Evolutionary conservation across 129 eudicot species (phyloP).

Genomic region (Flaveria robusta): DNA sequence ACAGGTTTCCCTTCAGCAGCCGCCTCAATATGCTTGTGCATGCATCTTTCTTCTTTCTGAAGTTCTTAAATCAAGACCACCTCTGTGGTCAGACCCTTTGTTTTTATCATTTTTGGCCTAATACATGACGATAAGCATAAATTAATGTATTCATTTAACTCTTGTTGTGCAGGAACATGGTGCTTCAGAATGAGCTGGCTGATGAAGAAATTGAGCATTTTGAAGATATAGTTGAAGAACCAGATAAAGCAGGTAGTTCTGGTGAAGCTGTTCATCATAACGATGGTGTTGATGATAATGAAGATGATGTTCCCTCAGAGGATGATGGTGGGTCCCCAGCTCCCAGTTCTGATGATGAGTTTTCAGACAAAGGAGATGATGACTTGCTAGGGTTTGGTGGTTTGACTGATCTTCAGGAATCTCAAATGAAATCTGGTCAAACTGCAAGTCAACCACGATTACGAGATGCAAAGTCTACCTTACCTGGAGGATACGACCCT

Average conservation of each 20-base stretch:
- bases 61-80: slow-evolving; percentile 94
- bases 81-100: slow-evolving; percentile 68
- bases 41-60: slow-evolving; percentile 94
- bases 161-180: slow-evolving; percentile 63
- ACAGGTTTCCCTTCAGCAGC: slow-evolving; percentile 95
- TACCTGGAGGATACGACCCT: slow-evolving; percentile 87
- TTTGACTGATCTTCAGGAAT: slow-evolving; percentile 35
- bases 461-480: slow-evolving; percentile 34
- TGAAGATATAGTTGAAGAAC: slow-evolving; percentile 69
- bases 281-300: slow-evolving; percentile 27
- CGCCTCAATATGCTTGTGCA: slow-evolving; percentile 95
- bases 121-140: background rate
- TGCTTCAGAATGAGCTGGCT: slow-evolving; percentile 81
- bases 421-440: slow-evolving; percentile 36
- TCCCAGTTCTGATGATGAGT: slow-evolving; percentile 61
- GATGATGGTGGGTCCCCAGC: slow-evolving; percentile 51
- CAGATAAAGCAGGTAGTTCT: slow-evolving; percentile 32
- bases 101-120: slow-evolving; percentile 3
- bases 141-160: background rate
- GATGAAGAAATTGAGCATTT: slow-evolving; percentile 98
- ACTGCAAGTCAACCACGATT: slow-evolving; percentile 32
- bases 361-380: slow-evolving; percentile 53
- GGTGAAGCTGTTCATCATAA: slow-evolving; percentile 23
- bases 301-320: slow-evolving; percentile 28
- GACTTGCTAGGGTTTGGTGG: slow-evolving; percentile 44